A percentile compares a stretch with the other conserved stretches of the same genome.
Evolutionary conservation across 1,139 yeast genomes (phyloP).

Genomic region (Geotrichum histeridarum): DNA sequence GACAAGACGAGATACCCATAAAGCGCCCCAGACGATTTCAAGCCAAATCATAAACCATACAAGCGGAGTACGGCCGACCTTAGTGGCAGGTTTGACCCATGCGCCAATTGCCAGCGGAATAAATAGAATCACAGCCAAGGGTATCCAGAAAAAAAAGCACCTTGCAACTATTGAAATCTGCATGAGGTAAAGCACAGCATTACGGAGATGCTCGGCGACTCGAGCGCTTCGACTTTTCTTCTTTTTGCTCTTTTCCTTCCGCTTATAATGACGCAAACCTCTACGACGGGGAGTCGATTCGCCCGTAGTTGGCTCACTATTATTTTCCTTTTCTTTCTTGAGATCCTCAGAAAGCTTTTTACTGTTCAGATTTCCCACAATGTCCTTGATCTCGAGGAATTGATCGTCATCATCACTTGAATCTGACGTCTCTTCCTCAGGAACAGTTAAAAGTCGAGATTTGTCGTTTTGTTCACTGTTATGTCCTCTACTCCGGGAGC

Average conservation of each 20-base stretch:
- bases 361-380: conserved; percentile 26
- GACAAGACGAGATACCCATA: conserved; percentile 36
- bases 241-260: conserved; percentile 9
- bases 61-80: conserved; percentile 36
- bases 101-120: conserved; percentile 42
- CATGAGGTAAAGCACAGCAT: conserved; percentile 28
- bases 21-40: conserved; percentile 42
- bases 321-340: conserved; percentile 16
- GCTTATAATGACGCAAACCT: conserved; percentile 18
- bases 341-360: conserved; percentile 19
- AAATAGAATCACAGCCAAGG: conserved; percentile 38
- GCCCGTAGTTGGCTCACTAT: conserved; percentile 9
- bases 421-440: conserved; percentile 22
- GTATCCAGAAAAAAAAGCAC: conserved; percentile 38
- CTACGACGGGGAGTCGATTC: conserved; percentile 19
- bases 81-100: conserved; percentile 34
- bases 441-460: background rate
- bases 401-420: conserved; percentile 27
- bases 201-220: conserved; percentile 28
- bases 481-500: background rate
- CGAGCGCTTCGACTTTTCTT: conserved; percentile 14
- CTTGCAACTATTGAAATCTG: conserved; percentile 35
- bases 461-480: conserved; percentile 10
- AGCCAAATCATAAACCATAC: conserved; percentile 43
- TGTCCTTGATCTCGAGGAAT: conserved; percentile 31